phyloP scores from a whole-genome alignment of 148 eudicot species.

The Nyssa sinensis region DNA sequence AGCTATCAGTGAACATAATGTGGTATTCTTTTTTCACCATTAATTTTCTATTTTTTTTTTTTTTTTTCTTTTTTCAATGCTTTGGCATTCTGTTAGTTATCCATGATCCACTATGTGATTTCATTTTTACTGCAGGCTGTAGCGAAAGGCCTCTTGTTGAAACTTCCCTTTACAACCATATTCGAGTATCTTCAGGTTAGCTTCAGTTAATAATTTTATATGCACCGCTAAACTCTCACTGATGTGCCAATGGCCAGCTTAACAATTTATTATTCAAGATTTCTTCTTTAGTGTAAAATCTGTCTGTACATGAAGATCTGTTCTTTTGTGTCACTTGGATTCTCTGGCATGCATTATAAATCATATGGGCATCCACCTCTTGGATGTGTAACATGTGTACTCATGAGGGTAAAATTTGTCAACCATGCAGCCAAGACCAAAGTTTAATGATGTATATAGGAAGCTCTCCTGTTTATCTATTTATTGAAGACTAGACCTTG shows the following conservation, averaged over 20 bases:
- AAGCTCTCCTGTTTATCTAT: neutral
- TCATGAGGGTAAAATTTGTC: neutral
- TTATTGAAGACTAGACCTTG: no score
- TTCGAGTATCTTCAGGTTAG: constrained; percentile 97
- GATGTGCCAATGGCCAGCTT: neutral
- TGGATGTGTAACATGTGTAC: neutral
- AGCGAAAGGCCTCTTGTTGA: constrained; percentile 57
- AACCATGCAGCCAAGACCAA: neutral
- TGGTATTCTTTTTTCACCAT: constrained; percentile 60
- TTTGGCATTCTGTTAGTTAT: neutral
- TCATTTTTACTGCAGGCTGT: constrained; percentile 58
- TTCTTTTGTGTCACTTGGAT: neutral
- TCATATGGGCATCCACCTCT: neutral
- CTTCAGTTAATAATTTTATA: constrained; percentile 1
- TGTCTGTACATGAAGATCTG: neutral
- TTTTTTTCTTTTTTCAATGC: neutral
- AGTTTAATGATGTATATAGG: neutral
- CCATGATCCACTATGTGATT: neutral
- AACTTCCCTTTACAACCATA: constrained; percentile 82
- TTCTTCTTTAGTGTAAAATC: no score
- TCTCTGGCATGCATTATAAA: neutral
- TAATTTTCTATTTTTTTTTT: neutral
- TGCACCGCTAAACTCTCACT: neutral
- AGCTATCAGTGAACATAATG: constrained; percentile 54
- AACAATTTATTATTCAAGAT: neutral